Evolutionary conservation across 2,329 filamentous ascomycete genomes (phyloP).

Genomic region (Nakataea oryzae): DNA sequence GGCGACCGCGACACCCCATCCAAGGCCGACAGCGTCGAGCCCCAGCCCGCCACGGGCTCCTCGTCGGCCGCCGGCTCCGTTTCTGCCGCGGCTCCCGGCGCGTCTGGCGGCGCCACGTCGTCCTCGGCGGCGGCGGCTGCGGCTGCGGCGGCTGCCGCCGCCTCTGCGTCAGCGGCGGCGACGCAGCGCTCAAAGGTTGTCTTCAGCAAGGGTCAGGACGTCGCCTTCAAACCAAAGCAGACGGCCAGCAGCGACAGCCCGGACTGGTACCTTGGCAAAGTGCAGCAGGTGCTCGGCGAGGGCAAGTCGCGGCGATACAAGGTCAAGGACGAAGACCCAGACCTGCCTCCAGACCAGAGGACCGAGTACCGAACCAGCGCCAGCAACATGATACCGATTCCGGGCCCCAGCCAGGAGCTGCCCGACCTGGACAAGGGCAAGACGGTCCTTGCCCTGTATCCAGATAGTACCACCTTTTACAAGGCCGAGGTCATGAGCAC

Average conservation of each 20-base stretch:
- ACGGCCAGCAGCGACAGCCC: conserved; percentile 31
- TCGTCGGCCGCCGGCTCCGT: not conserved
- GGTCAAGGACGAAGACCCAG: conserved; percentile 70
- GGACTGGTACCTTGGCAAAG: conserved; percentile 69
- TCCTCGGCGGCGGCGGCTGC: not conserved
- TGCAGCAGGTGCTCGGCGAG: conserved; percentile 64
- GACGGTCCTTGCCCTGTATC: conserved; percentile 68
- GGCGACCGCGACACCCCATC: conserved; percentile 42
- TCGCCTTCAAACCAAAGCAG: conserved; percentile 54
- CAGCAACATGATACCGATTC: conserved; percentile 68
- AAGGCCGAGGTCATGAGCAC: conserved; percentile 70
- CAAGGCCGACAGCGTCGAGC: conserved; percentile 46
- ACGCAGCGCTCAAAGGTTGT: conserved; percentile 38
- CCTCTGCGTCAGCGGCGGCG: conserved; percentile 26
- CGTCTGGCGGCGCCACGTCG: not conserved
- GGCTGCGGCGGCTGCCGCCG: conserved; percentile 10
- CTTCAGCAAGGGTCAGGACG: conserved; percentile 52
- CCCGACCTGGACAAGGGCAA: conserved; percentile 56
- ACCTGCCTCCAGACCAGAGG: conserved; percentile 50
- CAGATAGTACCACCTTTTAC: conserved; percentile 78
- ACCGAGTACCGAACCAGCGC: conserved; percentile 62
- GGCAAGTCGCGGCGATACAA: conserved; percentile 70
- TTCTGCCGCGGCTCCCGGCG: not conserved
- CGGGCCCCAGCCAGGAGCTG: conserved; percentile 42
- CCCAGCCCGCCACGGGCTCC: conserved; percentile 20